Evolutionary conservation across 257 asterid genomes (phyloP).

Genomic region (Eustoma russellianum): DNA sequence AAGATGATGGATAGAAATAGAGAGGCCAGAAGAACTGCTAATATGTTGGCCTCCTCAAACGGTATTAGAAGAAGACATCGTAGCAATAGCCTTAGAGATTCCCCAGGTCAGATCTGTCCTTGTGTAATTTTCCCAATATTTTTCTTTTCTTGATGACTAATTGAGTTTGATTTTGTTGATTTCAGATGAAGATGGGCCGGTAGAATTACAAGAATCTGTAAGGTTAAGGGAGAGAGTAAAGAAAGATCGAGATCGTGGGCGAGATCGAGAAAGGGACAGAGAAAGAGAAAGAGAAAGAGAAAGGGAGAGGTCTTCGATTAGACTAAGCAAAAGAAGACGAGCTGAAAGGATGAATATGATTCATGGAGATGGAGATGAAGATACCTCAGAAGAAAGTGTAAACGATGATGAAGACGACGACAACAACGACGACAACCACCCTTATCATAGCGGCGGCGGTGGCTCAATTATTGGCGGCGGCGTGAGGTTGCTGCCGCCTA

Average conservation of each 20-base stretch:
- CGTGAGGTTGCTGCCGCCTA: conserved; percentile 37
- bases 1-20: conserved; percentile 74
- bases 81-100: conserved; percentile 70
- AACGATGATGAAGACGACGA: conserved; percentile 76
- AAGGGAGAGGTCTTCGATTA: conserved; percentile 48
- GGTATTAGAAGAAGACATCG: conserved; percentile 78
- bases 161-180: conserved; percentile 2
- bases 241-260: conserved; percentile 79
- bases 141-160: neutral
- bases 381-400: conserved; percentile 78
- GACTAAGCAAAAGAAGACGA: conserved; percentile 61
- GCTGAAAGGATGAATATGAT: conserved; percentile 44
- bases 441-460: conserved; percentile 15
- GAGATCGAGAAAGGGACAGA: conserved; percentile 58
- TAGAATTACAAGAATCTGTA: conserved; percentile 70
- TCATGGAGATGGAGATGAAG: conserved; percentile 53
- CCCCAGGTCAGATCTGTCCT: conserved; percentile 85
- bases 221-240: conserved; percentile 83
- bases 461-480: conserved; percentile 8
- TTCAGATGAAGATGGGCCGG: conserved; percentile 86
- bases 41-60: conserved; percentile 67
- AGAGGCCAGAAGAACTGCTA: conserved; percentile 68
- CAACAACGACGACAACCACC: conserved; percentile 37
- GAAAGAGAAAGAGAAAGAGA: conserved; percentile 55
- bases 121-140: neutral